Conservation (phyloP, 805 yeast species). For the Suhomyces sp. region DNA sequence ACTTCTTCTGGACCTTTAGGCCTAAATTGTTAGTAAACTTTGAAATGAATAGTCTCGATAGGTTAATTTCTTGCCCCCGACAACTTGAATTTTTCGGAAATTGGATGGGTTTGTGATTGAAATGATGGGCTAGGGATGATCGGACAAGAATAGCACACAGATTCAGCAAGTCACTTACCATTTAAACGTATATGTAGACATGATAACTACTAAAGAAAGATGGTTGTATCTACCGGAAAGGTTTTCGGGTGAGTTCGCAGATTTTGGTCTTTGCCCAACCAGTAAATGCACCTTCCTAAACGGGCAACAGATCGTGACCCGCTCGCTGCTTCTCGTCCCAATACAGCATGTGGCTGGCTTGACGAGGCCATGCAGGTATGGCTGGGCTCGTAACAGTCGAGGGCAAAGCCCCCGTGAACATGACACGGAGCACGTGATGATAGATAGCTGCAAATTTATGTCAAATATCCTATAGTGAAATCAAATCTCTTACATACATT, state of each 20-base stretch:
- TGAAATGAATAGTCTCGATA: background rate
- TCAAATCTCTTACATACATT: too few species aligned
- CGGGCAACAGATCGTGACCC: conserved; percentile 5
- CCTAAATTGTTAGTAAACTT: conserved; percentile 22
- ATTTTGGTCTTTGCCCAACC: conserved; percentile 2
- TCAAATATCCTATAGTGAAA: too few species aligned
- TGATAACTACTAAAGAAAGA: background rate
- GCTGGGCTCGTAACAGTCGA: background rate
- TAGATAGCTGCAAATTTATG: background rate
- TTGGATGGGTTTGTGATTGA: background rate
- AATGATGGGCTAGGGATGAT: background rate
- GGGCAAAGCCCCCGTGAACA: background rate
- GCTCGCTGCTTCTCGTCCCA: background rate
- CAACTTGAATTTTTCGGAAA: background rate
- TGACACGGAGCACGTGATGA: background rate
- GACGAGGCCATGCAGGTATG: background rate
- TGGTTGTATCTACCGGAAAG: background rate
- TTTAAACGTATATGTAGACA: conserved; percentile 33
- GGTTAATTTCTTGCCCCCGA: background rate
- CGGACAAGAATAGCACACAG: background rate
- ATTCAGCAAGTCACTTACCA: conserved; percentile 32
- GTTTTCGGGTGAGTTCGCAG: conserved; percentile 1
- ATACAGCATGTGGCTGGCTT: background rate
- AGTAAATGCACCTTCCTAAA: conserved; percentile 1
- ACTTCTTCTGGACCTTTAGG: conserved; percentile 51